A percentile compares a stretch with the other conserved stretches of the same genome.
Evolutionary conservation across 441 rosid genomes (phyloP).

Genomic region (Eruca vesicaria): DNA sequence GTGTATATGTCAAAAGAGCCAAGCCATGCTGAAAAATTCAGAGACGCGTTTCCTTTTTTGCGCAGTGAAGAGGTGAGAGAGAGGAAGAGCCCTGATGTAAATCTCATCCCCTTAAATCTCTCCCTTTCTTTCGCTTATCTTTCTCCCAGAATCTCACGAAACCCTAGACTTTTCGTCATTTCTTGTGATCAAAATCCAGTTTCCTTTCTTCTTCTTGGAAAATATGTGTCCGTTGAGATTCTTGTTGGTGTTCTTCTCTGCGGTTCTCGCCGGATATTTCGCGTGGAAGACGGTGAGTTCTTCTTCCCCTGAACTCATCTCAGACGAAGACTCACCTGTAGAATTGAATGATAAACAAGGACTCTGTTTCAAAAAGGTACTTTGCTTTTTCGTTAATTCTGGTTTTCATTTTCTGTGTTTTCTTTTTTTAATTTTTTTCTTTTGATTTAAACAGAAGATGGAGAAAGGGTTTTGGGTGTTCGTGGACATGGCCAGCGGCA

Average conservation of each 20-base stretch:
- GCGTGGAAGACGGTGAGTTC: conserved; percentile 78
- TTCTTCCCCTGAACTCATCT: conserved; percentile 51
- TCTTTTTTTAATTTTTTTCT: background rate
- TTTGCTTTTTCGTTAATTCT: background rate
- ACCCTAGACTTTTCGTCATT: conserved; percentile 1
- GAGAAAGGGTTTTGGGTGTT: conserved; percentile 89
- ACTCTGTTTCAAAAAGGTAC: conserved; percentile 53
- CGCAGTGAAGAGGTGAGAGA: conserved; percentile 11
- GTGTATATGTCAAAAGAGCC: background rate
- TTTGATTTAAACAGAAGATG: conserved; percentile 45
- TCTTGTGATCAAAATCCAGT: conserved; percentile 1
- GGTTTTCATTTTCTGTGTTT: background rate
- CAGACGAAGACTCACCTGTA: conserved; percentile 42
- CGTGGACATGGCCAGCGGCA: conserved; percentile 95
- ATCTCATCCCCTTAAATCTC: conserved; percentile 1
- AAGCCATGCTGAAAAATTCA: conserved; percentile 14
- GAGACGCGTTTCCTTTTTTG: conserved; percentile 23
- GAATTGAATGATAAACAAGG: conserved; percentile 49
- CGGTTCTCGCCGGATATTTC: conserved; percentile 71
- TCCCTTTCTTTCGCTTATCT: background rate
- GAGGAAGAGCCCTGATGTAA: conserved; percentile 11
- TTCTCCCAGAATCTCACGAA: conserved; percentile 10
- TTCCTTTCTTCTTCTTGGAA: background rate
- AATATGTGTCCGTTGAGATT: conserved; percentile 86
- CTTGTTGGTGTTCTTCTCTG: conserved; percentile 83